Percentiles rank a stretch among this genome's conserved stretches.
These are phyloP conservation scores for Saururus chinensis DNA, from an alignment of 164 flowering plant species.

Conservation along the genomic window DNA sequence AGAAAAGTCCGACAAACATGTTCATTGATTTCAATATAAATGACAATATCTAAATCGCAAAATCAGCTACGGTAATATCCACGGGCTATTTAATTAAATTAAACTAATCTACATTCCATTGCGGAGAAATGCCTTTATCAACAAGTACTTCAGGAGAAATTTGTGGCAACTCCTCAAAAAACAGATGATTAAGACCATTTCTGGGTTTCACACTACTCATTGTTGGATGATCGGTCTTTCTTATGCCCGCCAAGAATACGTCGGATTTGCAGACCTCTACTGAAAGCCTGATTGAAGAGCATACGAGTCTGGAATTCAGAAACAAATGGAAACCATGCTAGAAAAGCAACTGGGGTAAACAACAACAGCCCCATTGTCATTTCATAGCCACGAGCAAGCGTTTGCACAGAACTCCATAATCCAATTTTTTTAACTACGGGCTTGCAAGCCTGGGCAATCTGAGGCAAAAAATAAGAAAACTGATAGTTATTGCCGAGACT, in stretches of 20 bases:
- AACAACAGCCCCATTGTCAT: slow-evolving; percentile 81
- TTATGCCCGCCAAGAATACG: slow-evolving; percentile 95
- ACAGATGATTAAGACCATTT: not conserved
- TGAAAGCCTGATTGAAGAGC: slow-evolving; percentile 98
- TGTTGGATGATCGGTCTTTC: slow-evolving; percentile 68
- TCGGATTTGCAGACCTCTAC: slow-evolving; percentile 90
- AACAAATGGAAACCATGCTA: slow-evolving; percentile 96
- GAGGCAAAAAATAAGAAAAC: slow-evolving; percentile 2
- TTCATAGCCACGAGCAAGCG: slow-evolving; percentile 93
- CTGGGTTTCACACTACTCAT: slow-evolving; percentile 37
- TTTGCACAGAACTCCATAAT: slow-evolving; percentile 72
- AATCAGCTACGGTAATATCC: no score
- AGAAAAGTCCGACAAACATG: no score
- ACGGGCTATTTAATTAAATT: no score
- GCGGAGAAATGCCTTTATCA: no score
- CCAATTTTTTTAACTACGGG: slow-evolving; percentile 48
- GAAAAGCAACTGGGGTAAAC: slow-evolving; percentile 90
- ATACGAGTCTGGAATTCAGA: slow-evolving; percentile 96
- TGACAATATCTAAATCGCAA: no score
- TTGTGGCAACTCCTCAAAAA: no score
- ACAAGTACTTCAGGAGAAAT: not conserved
- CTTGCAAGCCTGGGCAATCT: slow-evolving; percentile 94
- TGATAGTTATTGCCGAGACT: no score
- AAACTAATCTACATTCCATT: no score
- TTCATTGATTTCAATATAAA: no score